Evolutionary conservation across 2,329 filamentous ascomycete species (phyloP), one percentile per base, ranked within the genome.

Genomic region (Xylaria polymorpha): DNA sequence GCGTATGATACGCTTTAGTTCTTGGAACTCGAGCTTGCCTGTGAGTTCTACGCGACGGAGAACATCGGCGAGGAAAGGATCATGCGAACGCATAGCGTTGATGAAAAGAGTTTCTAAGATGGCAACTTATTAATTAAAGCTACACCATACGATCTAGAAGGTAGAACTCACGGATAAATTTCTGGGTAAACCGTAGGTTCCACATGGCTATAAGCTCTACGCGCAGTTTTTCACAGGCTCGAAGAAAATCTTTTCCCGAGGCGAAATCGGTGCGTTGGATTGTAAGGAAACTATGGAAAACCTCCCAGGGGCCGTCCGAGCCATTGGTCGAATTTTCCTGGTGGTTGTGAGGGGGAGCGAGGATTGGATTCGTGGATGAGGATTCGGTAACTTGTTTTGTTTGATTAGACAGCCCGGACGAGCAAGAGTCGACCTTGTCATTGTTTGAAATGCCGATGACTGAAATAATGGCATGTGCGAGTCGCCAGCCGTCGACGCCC

Each of bases 81-180:
- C 5, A 1, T 14, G 9, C 9, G 32, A 20, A 18, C 32, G 51
- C 20, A 37, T 20, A 25, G 51, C 51, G 20, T 39, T 37, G 32
- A 56, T 56, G 32, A 56, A 56, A 22, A 56, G n/a, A 56, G 20
- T 22, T 4, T 56, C 51, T 56, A 22, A 39, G n/a, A 37, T 39
- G 0, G 15, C n/a, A 6, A 39, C 12, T 9, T 22, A 37, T 56
- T 32, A 51, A n/a, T 15, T 32, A 51, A 20, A 32, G 51, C 18
- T 39, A 22, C n/a, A 7, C 10, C 8, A n/a, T 22, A 32, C 1
- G 1, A 32, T 51, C 15, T 10, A 32, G 6, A 5, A 9, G 18
- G 8, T 32, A n/a, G 18, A 10, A 56, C 51, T 56, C 6, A 56
- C 51, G 51, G 22, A n/a, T 39, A 22, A 56, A 56, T 14, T 22